phyloP scores from a whole-genome alignment of 2,329 filamentous ascomycete genomes.

The Penicillium sp. region DNA sequence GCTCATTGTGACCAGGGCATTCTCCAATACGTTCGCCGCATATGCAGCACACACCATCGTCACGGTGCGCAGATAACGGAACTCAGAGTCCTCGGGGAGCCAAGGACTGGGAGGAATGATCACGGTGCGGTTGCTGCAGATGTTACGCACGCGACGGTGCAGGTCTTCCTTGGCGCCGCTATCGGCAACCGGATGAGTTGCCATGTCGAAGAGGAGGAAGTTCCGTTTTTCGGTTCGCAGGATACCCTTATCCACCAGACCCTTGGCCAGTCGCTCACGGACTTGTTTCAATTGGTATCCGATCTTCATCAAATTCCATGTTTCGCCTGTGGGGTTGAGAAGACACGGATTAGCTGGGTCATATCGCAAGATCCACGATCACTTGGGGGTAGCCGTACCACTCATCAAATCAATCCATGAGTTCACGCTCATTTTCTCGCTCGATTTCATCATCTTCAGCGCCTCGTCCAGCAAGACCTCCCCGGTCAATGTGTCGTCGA shows the following conservation, averaged over 20 bases:
- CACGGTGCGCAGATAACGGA: conserved; percentile 86
- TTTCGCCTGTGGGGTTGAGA: conserved; percentile 68
- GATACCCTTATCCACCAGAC: conserved; percentile 97
- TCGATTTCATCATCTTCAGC: conserved; percentile 99
- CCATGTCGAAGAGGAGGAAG: conserved; percentile 99
- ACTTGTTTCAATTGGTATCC: conserved; percentile 99
- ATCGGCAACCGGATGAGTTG: conserved; percentile 94
- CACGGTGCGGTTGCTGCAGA: conserved; percentile 90
- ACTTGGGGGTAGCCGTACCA: conserved; percentile 58
- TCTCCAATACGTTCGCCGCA: conserved; percentile 96
- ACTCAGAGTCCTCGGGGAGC: conserved; percentile 90
- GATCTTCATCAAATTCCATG: conserved; percentile 99
- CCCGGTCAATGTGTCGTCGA: conserved; percentile 93
- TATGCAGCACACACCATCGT: conserved; percentile 98
- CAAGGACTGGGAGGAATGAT: conserved; percentile 84
- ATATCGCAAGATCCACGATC: conserved; percentile 2
- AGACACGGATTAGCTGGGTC: conserved; percentile 14
- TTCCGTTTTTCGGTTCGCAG: conserved; percentile 98
- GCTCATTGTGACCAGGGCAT: conserved; percentile 88
- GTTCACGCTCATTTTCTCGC: conserved; percentile 99
- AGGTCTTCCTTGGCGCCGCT: conserved; percentile 98
- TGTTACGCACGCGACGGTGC: conserved; percentile 82
- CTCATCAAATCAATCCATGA: conserved; percentile 99
- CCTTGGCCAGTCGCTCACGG: conserved; percentile 93
- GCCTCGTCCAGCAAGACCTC: conserved; percentile 97